Percentiles rank a stretch among this genome's conserved stretches.
These are phyloP conservation scores for Penicillium paxilli DNA, from an alignment of 495 filamentous ascomycete species.

Conservation along the genomic window DNA sequence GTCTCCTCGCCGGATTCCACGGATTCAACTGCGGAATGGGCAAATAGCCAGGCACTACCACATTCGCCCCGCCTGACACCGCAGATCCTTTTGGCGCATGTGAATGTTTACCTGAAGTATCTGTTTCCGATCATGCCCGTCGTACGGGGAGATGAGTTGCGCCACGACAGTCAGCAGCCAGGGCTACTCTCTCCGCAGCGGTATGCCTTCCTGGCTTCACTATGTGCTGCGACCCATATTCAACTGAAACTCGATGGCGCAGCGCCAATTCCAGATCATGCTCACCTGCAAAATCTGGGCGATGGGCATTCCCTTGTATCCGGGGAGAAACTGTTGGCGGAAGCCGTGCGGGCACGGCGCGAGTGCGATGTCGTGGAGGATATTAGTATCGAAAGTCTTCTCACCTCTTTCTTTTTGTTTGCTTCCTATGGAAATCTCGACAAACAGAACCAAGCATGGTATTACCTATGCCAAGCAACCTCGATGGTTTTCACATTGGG, in stretches of 20 bases:
- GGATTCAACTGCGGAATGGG: constrained; percentile 33
- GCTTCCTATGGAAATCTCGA: constrained; percentile 70
- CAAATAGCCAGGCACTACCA: constrained; percentile 15
- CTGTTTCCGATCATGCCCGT: constrained; percentile 85
- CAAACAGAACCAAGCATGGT: constrained; percentile 56
- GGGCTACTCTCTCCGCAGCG: constrained; percentile 58
- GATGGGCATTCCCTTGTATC: constrained; percentile 47
- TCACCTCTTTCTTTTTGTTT: constrained; percentile 81
- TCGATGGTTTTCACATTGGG: constrained; percentile 59
- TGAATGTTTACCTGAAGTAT: constrained; percentile 52
- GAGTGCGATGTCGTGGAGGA: constrained; percentile 71
- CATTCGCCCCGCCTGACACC: constrained; percentile 31
- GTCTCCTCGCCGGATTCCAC: constrained; percentile 45
- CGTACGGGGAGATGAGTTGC: constrained; percentile 65
- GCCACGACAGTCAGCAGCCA: constrained; percentile 64
- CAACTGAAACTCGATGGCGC: constrained; percentile 65
- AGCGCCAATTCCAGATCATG: constrained; percentile 52
- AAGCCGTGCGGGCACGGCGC: constrained; percentile 72
- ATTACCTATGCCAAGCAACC: constrained; percentile 63
- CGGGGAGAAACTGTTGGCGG: constrained; percentile 61
- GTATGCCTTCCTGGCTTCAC: constrained; percentile 75
- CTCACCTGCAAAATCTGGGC: constrained; percentile 50
- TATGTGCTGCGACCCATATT: constrained; percentile 84
- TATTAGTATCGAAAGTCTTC: constrained; percentile 59
- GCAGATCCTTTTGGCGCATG: constrained; percentile 40